Conservation (phyloP, 2,329 filamentous ascomycete species). For the Sphaerostilbella broomeana region DNA sequence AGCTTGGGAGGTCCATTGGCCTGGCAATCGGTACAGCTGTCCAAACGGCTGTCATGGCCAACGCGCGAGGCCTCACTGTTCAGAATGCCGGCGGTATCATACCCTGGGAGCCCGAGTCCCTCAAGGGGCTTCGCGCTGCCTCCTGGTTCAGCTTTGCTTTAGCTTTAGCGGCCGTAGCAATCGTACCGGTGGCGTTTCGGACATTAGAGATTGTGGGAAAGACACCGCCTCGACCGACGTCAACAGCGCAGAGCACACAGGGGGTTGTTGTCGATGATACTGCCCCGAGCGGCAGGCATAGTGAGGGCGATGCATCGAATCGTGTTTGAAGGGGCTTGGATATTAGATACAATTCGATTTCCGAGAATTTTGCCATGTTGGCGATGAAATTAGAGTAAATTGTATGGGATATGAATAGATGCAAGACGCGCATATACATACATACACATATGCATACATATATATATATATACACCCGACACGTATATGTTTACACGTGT, state of each 20-base stretch:
- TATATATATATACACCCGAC: too few species aligned
- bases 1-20: conserved; percentile 59
- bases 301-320: too few species aligned
- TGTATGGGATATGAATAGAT: too few species aligned
- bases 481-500: too few species aligned
- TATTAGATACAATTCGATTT: too few species aligned
- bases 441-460: too few species aligned
- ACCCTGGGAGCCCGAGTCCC: conserved; percentile 39
- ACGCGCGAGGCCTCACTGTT: conserved; percentile 37
- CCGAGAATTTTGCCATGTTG: too few species aligned
- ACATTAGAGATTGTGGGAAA: conserved; percentile 48
- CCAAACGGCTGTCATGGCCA: conserved; percentile 55
- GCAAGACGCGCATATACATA: too few species aligned
- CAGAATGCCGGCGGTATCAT: conserved; percentile 36
- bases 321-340: too few species aligned
- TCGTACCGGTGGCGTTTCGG: conserved; percentile 44
- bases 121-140: conserved; percentile 43
- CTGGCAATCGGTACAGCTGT: conserved; percentile 59
- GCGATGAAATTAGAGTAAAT: too few species aligned
- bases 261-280: too few species aligned
- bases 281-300: too few species aligned
- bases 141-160: conserved; percentile 48
- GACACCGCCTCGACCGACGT: conserved; percentile 15
- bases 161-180: conserved; percentile 34
- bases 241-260: conserved; percentile 9